phyloP scores from a whole-genome alignment of 1,139 yeast species.

The Saccharomyces pastorianus region DNA sequence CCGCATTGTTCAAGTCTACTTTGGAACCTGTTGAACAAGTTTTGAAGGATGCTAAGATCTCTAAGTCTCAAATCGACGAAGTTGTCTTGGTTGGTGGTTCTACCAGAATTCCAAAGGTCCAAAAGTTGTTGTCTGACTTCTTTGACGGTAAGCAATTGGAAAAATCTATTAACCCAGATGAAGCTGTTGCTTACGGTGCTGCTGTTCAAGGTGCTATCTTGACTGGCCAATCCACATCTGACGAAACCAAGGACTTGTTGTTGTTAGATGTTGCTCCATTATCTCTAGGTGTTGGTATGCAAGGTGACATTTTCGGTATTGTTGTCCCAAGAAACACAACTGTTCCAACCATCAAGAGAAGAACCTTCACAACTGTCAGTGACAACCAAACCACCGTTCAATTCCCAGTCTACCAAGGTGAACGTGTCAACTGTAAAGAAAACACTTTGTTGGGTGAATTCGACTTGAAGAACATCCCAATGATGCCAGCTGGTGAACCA shows the following conservation, averaged over 20 bases:
- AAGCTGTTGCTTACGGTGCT: conserved; percentile 96
- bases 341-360: conserved; percentile 98
- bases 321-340: conserved; percentile 99
- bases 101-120: conserved; percentile 98
- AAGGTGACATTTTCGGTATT: conserved; percentile 98
- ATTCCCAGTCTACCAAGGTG: conserved; percentile 99
- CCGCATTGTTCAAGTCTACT: conserved; percentile 92
- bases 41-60: conserved; percentile 86
- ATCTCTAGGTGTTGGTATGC: conserved; percentile 99
- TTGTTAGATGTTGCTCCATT: conserved; percentile 97
- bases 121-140: conserved; percentile 94
- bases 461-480: conserved; percentile 98
- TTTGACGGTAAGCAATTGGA: conserved; percentile 96
- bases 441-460: conserved; percentile 99
- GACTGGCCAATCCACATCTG: conserved; percentile 96
- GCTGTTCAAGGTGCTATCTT: conserved; percentile 98
- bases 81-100: conserved; percentile 99
- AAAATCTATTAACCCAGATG: conserved; percentile 97
- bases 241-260: conserved; percentile 93
- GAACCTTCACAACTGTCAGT: conserved; percentile 99
- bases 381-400: conserved; percentile 99
- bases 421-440: conserved; percentile 98
- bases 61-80: conserved; percentile 86
- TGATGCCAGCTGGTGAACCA: conserved; percentile 99
- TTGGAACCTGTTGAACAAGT: conserved; percentile 97